Base-by-base conservation (phyloP, 441 rosid genomes). In the Aquilaria agallochum region DNA sequence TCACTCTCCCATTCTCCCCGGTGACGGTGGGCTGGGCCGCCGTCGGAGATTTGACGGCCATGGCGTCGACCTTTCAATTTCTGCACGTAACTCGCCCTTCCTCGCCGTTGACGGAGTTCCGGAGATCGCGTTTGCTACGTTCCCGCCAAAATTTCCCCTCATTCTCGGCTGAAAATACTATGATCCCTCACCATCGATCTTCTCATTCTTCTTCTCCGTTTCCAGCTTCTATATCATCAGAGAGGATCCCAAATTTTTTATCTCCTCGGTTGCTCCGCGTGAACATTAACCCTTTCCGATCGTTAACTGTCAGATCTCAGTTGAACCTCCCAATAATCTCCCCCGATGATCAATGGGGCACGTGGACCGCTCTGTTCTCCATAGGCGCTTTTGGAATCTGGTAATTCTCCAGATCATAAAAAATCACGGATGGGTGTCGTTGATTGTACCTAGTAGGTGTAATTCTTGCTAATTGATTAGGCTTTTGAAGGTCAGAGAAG, bases 341-440 rank as follows among this genome's bases (percentile, higher is more conserved):
- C 63, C 80, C 94, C 3, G 64, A 76, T 59, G 98, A 93, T 60
- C 79, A 72, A 56, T 93, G 97, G 98, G 95, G 89, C 58, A 90
- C 74, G 42, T 93, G 96, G 97, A 88, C 96, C 50, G 80, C 84
- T 30, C 91, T 93, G 66, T 90, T 88, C 77, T 84, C 89, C 55
- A 76, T 84, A 31, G 89, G 96, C 31, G 94, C 96, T 71, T 78
- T 90, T 27, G 97, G 98, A 65, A 77, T 90, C 76, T 93, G 98
- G 97, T 88, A 79, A 33, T 61, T 44, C 42, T 36, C 42, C 7
- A 2, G 42, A 36, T 36, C 42, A 36, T 36, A 32, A 14, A 61
- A 54, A 31, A 11, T 42, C 32, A 9, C 56, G n/a, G 42, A 5
- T 5, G 42, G 42, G 48, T 53, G 31, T 65, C 31, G 55, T 57